Evolutionary conservation across 2,329 filamentous ascomycete genomes (phyloP), one percentile per base, ranked within the genome.

Genomic region (Fonsecaea monophora): DNA sequence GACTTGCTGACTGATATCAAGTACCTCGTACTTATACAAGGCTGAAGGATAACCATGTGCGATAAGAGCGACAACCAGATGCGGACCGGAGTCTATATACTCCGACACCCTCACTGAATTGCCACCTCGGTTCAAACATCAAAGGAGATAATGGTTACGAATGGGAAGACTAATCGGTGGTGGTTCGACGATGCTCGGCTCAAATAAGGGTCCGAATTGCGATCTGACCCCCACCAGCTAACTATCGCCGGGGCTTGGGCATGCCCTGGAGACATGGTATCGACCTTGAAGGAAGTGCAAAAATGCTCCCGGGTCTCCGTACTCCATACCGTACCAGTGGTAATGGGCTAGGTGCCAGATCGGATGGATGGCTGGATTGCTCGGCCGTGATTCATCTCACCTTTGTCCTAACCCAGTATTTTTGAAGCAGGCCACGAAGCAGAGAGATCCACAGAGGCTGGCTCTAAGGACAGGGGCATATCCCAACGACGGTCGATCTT

Each of bases 181-280:
- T 50, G 18, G 18, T 58, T 48, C 10, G 7, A 34, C 38, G 30
- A 15, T 37, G 25, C 42, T 60, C 57, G 57, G 57, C 57, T 25
- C 45, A 15, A 48, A n/a, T 15, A 48, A 50, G 50, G 25, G 57
- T 42, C 40, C 57, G 57, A 60, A 45, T 21, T 45, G 40, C 57
- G 57, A 48, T 34, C 30, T 50, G 45, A 10, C 45, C 45, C 45
- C 45, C 45, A 50, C 45, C 21, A 30, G 15, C 45, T 30, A 50
- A 50, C 45, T 30, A 25, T 13, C 5, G n/a, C 45, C 15, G 21
- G 45, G 45, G 45, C 45, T 50, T 15, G 15, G 21, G 21, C 10
- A 25, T 18, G 25, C 55, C 37, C 8, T 35, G 13, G 12, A 38
- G 18, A 38, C 30, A 32, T 32, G 30, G 30, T 32, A 32, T 18